Conservation (phyloP, 2,329 filamentous ascomycete species). For the Fusarium miscanthi region DNA sequence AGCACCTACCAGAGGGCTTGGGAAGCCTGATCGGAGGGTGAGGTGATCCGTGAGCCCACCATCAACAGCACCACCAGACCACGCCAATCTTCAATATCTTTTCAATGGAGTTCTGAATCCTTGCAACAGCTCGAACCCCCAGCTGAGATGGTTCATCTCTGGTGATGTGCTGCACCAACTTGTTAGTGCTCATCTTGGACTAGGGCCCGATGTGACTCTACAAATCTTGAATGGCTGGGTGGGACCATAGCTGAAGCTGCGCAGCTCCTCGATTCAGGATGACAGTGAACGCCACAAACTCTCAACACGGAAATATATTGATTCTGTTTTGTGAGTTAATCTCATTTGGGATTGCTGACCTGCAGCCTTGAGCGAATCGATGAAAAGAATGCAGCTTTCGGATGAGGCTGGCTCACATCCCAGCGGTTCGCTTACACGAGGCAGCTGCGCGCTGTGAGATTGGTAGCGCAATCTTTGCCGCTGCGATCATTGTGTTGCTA, state of each 20-base stretch:
- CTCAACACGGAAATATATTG: conserved; percentile 22
- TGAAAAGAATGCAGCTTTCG: conserved; percentile 16
- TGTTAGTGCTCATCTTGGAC: conserved; percentile 2
- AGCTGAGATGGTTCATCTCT: conserved; percentile 36
- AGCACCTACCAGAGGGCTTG: conserved; percentile 23
- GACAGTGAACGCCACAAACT: conserved; percentile 11
- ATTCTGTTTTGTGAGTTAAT: conserved; percentile 23
- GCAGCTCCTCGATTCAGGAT: conserved; percentile 15
- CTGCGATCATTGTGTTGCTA: neutral
- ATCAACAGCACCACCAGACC: conserved; percentile 37
- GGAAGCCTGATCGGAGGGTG: conserved; percentile 34
- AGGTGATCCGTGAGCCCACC: conserved; percentile 44
- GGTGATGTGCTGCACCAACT: conserved; percentile 23
- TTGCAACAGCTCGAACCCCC: conserved; percentile 33
- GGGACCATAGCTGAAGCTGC: conserved; percentile 22
- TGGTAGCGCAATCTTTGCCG: conserved; percentile 5
- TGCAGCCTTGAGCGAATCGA: conserved; percentile 30
- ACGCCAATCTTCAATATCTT: conserved; percentile 32
- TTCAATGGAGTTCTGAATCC: conserved; percentile 18
- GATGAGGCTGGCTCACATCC: conserved; percentile 20
- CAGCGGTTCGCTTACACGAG: conserved; percentile 15
- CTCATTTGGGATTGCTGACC: conserved; percentile 35
- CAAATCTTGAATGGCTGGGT: conserved; percentile 27
- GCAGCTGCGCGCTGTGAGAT: conserved; percentile 30
- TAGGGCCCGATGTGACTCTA: conserved; percentile 24